Conservation (phyloP, 164 flowering plant genomes). For the Euptelea pleiosperma region DNA sequence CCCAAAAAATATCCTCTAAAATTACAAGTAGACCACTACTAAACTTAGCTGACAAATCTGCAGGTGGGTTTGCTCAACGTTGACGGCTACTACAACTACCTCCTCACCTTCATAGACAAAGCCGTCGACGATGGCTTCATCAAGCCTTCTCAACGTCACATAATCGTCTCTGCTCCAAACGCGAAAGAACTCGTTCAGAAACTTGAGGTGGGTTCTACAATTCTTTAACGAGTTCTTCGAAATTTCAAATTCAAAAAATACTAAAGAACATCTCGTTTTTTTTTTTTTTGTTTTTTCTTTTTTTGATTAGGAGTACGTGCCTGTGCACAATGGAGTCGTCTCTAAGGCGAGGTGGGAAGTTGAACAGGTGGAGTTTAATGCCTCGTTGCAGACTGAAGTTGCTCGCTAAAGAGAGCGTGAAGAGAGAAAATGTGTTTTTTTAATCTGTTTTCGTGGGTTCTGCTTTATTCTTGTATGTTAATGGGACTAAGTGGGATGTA, state of each 20-base stretch:
- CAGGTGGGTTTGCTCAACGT: conserved; percentile 74
- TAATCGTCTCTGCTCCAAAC: conserved; percentile 59
- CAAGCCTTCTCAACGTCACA: conserved; percentile 48
- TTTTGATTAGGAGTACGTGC: conserved; percentile 40
- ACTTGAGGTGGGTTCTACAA: conserved; percentile 53
- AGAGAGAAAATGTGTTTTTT: too few relatives aligned
- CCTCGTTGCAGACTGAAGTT: conserved; percentile 26
- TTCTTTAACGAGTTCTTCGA: too few relatives aligned
- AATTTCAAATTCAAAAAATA: too few relatives aligned
- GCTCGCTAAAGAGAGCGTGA: conserved; percentile 16
- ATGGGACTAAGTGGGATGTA: too few relatives aligned
- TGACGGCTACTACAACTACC: conserved; percentile 62
- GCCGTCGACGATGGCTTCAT: conserved; percentile 72
- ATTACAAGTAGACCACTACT: background rate
- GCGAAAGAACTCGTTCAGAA: conserved; percentile 57
- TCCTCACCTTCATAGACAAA: conserved; percentile 58
- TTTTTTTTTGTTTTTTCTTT: background rate
- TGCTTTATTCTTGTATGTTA: too few relatives aligned
- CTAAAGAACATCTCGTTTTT: too few relatives aligned
- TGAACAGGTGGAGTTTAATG: conserved; percentile 34
- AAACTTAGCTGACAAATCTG: background rate
- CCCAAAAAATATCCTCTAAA: background rate
- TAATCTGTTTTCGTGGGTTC: too few relatives aligned
- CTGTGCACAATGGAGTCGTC: conserved; percentile 33
- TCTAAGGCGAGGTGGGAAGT: conserved; percentile 40